Evolutionary conservation across 805 yeast genomes (phyloP), one percentile per base, ranked within the genome.

Genomic region (Hanseniaspora occidentalis): DNA sequence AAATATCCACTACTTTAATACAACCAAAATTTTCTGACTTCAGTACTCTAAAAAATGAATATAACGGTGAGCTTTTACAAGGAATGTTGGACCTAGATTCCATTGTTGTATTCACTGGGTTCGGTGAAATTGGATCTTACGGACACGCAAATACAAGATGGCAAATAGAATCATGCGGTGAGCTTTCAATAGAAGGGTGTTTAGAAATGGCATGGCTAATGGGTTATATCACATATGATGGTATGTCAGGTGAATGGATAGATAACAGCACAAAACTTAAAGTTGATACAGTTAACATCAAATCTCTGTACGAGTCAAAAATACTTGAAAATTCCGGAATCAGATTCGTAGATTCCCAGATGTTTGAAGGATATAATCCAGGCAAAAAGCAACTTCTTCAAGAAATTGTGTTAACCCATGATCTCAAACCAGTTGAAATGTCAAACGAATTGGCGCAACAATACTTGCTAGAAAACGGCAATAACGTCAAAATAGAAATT

Each of bases 131-230:
- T 47, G 85, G 94, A 49, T 95, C 95, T 45, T 84, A 92, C 86
- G 95, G 95, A 66, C 82, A 79, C 62, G 62, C 95, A 22, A 75
- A 94, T 66, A 84, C 95, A 42, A 72, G 95, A 65, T 84, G 95
- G 95, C 94, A 84, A 61, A 84, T 83, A 85, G 95, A 84, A 63
- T 79, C 88, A 34, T 47, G 62, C 43, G 94, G 94, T 49, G 80
- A 77, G 9, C 84, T 84, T 65, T 82, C 94, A 6, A 67, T 84
- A 47, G 95, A 84, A 61, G 94, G 94, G 45, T 77, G 92, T 51
- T 73, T 84, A 54, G 94, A 84, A 63, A 80, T 84, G 88, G 94
- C 95, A 36, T 83, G 94, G 89, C 80, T 84, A 50, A 84, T 84
- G 94, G 94, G 94, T 46, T 71, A 77, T 55, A 80, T 84, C 65